A percentile compares a stretch with the other conserved stretches of the same genome.
Conservation (phyloP, 768 basidiomycete genomes). For the Panaeolus papilionaceus region DNA sequence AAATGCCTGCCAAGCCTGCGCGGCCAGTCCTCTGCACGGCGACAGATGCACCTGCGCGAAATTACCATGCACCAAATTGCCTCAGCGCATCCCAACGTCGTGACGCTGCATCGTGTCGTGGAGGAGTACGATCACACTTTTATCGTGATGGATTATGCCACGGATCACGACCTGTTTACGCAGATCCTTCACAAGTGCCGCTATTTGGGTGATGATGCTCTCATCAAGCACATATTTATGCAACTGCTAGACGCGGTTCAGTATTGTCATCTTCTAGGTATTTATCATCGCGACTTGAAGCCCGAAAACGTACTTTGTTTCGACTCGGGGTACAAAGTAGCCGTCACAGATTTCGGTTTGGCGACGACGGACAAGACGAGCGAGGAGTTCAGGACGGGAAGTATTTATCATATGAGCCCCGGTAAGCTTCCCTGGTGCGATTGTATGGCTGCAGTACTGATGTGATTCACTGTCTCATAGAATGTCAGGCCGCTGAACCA, state of each 20-base stretch:
- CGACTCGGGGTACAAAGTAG: slow-evolving; percentile 75
- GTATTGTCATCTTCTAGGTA: slow-evolving; percentile 89
- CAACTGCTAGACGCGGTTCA: slow-evolving; percentile 95
- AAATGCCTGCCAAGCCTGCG: slow-evolving; percentile 80
- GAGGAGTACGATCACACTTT: slow-evolving; percentile 84
- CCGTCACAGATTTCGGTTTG: slow-evolving; percentile 95
- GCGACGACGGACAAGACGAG: slow-evolving; percentile 88
- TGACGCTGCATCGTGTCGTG: slow-evolving; percentile 88
- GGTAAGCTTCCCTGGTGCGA: slow-evolving; percentile 49
- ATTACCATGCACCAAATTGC: slow-evolving; percentile 81
- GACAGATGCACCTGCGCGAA: slow-evolving; percentile 87
- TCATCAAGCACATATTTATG: slow-evolving; percentile 90
- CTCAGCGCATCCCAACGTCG: slow-evolving; percentile 79
- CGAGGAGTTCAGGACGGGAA: slow-evolving; percentile 93
- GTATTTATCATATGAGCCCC: slow-evolving; percentile 98
- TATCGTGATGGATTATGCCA: slow-evolving; percentile 93
- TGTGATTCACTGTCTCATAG: slow-evolving; percentile 43
- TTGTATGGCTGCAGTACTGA: not conserved
- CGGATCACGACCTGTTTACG: slow-evolving; percentile 90
- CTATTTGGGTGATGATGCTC: slow-evolving; percentile 82
- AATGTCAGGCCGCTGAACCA: slow-evolving; percentile 84
- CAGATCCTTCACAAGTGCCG: slow-evolving; percentile 82
- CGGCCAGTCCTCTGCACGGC: slow-evolving; percentile 52
- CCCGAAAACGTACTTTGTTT: slow-evolving; percentile 95
- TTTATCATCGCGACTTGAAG: slow-evolving; percentile 97